Conservation (phyloP, 108 stramenopile species). For the Fragilaria radians region DNA sequence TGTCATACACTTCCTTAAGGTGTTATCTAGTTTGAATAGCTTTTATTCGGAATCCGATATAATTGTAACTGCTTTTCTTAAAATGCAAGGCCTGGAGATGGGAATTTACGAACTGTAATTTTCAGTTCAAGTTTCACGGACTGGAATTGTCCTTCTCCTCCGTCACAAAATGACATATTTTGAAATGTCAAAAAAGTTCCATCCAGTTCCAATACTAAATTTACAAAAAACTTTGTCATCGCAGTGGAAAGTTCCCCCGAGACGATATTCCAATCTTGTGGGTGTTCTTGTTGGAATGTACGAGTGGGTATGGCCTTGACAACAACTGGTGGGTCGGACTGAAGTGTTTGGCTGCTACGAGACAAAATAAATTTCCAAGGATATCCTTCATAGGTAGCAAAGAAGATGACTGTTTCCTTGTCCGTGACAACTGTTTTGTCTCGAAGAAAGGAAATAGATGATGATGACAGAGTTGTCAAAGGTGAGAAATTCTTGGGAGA, state of each 20-base stretch:
- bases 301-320: neutral
- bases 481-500: neutral
- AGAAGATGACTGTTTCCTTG: too few species aligned
- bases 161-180: slow-evolving; percentile 42
- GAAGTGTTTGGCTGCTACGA: slow-evolving; percentile 9
- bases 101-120: slow-evolving; percentile 53
- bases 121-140: slow-evolving; percentile 37
- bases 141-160: slow-evolving; percentile 28
- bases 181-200: slow-evolving; percentile 46
- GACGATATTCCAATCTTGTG: too few species aligned
- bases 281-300: too few species aligned
- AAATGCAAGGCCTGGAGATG: slow-evolving; percentile 46
- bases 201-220: slow-evolving; percentile 57
- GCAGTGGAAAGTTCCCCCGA: slow-evolving; percentile 14
- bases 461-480: neutral
- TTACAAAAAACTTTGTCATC: slow-evolving; percentile 44
- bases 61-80: slow-evolving; percentile 7
- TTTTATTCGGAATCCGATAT: neutral
- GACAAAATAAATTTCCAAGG: slow-evolving; percentile 26
- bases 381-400: slow-evolving; percentile 13
- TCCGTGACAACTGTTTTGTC: too few species aligned
- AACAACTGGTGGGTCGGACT: neutral
- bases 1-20: too few species aligned
- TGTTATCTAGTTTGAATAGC: neutral
- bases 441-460: too few species aligned